Evolutionary conservation across 495 filamentous ascomycete species (phyloP), one percentile per base, ranked within the genome.

Genomic region (Talaromyces ruber): DNA sequence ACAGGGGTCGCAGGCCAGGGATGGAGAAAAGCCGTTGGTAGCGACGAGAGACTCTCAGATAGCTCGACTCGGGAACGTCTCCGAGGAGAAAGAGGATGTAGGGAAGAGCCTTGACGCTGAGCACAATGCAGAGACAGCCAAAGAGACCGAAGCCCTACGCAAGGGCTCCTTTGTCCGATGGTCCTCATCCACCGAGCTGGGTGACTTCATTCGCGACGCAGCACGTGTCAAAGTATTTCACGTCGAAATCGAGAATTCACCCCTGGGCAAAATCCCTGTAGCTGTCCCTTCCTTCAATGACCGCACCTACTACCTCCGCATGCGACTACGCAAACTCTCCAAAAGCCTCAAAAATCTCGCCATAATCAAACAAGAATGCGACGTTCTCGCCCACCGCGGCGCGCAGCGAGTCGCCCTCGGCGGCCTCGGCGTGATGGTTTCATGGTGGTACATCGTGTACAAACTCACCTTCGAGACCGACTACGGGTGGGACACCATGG

Each of bases 201-300:
- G 93, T 9, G 93, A 97, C 74, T 98, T 98, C 72, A 91, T 98
- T 63, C 89, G 91, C 4, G 93, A 97, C 67, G 93, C 93, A 0
- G 88, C 92, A 4, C 81, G 91, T 0, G 88, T 86, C 0, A 79
- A 88, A 53, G 90, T 96, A 66, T 98, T 98, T 70, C 85, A 88
- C 24, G 82, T 97, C 24, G 86, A 88, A 60, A 89, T 98, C 64
- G 87, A 94, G 67, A 89, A 89, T 0, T 81, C 85, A 29, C 73
- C 82, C 6, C 60, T 74, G n/a, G 69, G 69, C n/a, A 85, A 92
- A 68, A 87, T 97, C 72, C 79, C 82, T 11, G 84, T 98, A 32
- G 84, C 82, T 4, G 92, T 97, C 21, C 93, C 93, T 0, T 88
- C 85, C 24, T 98, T 97, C 79, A 82, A 86, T 47, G 92, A 98